These are phyloP conservation scores for Dryas integrifolia DNA, from an alignment of 331 rosid species.

Conservation along the genomic window DNA sequence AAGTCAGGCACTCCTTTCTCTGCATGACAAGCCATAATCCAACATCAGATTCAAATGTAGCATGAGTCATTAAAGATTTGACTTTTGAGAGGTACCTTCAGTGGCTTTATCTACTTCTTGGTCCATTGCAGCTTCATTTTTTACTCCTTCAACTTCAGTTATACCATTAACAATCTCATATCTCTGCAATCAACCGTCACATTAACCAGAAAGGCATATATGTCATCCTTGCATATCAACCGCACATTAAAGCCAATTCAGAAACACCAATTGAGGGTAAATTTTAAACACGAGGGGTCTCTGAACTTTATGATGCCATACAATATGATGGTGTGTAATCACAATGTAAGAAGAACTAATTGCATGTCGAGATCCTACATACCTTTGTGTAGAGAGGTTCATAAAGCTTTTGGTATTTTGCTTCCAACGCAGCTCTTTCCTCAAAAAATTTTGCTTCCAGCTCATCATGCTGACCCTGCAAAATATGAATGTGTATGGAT, in stretches of 20 bases:
- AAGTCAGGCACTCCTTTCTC: constrained; percentile 72
- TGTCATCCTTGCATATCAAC: constrained; percentile 7
- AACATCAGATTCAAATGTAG: constrained; percentile 27
- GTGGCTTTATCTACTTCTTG: constrained; percentile 36
- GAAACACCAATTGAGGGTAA: background rate
- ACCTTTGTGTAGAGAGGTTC: constrained; percentile 61
- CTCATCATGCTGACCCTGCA: constrained; percentile 49
- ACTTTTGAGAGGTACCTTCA: constrained; percentile 33
- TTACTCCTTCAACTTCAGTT: constrained; percentile 47
- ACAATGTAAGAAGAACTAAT: constrained; percentile 9
- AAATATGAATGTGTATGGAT: background rate
- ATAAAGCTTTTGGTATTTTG: constrained; percentile 58
- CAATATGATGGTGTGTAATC: background rate
- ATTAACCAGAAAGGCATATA: constrained; percentile 6
- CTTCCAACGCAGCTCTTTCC: constrained; percentile 61
- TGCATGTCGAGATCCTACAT: constrained; percentile 15
- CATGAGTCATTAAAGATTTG: background rate
- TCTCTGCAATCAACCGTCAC: constrained; percentile 45
- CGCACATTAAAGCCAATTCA: background rate
- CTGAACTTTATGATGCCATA: constrained; percentile 16
- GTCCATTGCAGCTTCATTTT: constrained; percentile 33
- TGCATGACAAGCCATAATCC: constrained; percentile 27
- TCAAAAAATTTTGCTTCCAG: constrained; percentile 50
- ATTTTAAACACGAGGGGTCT: background rate
- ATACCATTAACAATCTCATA: constrained; percentile 60